These are phyloP conservation scores for Rubia tinctorum DNA, from an alignment of 305 asterid species.

Conservation along the genomic window DNA sequence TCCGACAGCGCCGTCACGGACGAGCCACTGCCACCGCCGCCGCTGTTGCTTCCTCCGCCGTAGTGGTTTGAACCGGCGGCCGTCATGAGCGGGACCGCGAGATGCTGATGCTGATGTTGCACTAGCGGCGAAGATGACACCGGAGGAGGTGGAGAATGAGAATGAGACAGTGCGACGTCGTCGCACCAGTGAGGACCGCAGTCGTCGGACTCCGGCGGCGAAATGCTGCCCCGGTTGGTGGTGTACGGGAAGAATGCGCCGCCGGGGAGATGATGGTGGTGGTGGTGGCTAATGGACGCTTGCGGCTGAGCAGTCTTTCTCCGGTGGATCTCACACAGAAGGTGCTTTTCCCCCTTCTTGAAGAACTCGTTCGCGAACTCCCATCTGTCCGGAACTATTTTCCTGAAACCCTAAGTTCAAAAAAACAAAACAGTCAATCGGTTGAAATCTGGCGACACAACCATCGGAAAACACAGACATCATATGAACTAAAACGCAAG, in stretches of 20 bases:
- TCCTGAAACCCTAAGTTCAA: slow-evolving; percentile 47
- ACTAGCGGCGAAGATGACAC: slow-evolving; percentile 32
- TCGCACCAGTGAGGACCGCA: slow-evolving; percentile 50
- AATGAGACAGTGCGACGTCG: not conserved
- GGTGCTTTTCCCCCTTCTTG: slow-evolving; percentile 79
- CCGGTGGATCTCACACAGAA: slow-evolving; percentile 89
- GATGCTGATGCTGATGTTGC: slow-evolving; percentile 10
- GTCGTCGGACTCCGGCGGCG: slow-evolving; percentile 85
- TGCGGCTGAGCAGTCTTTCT: slow-evolving; percentile 83
- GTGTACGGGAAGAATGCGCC: slow-evolving; percentile 45
- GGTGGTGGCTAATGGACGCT: slow-evolving; percentile 38
- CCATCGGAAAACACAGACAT: no score
- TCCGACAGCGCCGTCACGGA: slow-evolving; percentile 57
- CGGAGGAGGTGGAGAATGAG: slow-evolving; percentile 37
- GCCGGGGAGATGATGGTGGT: slow-evolving; percentile 30
- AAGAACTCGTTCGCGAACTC: slow-evolving; percentile 74
- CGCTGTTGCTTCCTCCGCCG: not conserved
- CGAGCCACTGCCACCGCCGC: no score
- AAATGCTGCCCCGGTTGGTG: slow-evolving; percentile 58
- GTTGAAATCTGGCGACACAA: no score
- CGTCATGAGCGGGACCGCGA: slow-evolving; percentile 6
- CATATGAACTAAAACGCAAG: no score
- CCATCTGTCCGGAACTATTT: slow-evolving; percentile 55
- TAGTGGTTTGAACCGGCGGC: not conserved
- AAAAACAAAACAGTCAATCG: not conserved